Base-by-base conservation (phyloP, 306 rosid genomes). In the Quercus parvula region DNA sequence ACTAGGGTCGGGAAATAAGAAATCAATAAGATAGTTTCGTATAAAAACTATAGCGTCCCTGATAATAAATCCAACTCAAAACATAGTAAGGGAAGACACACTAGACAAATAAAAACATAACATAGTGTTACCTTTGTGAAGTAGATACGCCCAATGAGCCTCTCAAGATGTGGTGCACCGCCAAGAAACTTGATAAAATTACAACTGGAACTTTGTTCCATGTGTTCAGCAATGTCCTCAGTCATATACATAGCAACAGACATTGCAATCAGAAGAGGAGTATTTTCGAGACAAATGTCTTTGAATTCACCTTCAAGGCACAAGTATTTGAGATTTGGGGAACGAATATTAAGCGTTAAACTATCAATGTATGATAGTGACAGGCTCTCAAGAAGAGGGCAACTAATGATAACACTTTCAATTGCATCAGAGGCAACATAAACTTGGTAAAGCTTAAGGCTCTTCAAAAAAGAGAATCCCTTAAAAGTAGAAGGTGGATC, bases 251-350 rank as follows among this genome's bases (percentile, higher is more conserved):
- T 83, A 59, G 88, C 91, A 86, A 90, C 79, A 2, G 91, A 90
- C 59, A 95, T 74, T 28, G 85, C 81, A 82, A 84, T 84, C 88
- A 95, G 77, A 76, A 82, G 88, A 17, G 98, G 98, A 4, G 93
- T 84, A 78, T 91, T 89, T 79, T 88, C 88, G 38, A 95, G 96
- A 70, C 82, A 83, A 82, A 95, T 88, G 71, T 92, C 99, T 85
- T 51, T 89, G 84, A 95, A 91, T 78, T 89, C 99, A 56, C 99
- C 99, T 88, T 92, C 96, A 51, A 95, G 97, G 82, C 74, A 83
- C 86, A 95, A 83, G 86, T 79, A 74, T 71, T 85, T 91, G 78
- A 95, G 99, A 78, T 93, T 91, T 2, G 99, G 97, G 27, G 99
- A 95, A 25, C 76, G 22, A 31, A 95, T 81, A 67, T 79, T 86